A percentile compares a stretch with the other conserved stretches of the same genome.
These are phyloP conservation scores for Fusarium avenaceum DNA, from an alignment of 2,329 filamentous ascomycete genomes.

Conservation along the genomic window DNA sequence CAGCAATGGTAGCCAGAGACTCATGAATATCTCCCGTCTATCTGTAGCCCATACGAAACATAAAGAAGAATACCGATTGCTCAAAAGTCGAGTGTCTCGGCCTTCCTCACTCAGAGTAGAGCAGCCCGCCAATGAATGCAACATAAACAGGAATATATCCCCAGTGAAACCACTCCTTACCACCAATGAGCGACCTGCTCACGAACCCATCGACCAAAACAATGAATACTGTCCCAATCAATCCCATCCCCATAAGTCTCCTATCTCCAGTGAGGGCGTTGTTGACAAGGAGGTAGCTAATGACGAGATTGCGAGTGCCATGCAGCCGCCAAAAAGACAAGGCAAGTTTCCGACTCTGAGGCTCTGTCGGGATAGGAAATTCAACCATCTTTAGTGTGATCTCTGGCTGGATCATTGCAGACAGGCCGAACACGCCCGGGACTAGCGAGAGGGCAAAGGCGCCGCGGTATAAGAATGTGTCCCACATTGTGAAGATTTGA, in stretches of 20 bases:
- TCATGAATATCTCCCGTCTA: too few species aligned
- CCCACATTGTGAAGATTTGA: constrained; percentile 2
- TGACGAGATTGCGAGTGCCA: constrained; percentile 35
- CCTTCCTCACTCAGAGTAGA: constrained; percentile 1
- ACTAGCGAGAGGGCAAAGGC: constrained; percentile 28
- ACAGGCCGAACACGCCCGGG: constrained; percentile 36
- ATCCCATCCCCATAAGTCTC: constrained; percentile 12
- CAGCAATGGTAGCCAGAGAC: too few species aligned
- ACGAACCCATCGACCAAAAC: constrained; percentile 33
- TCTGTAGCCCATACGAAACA: neutral
- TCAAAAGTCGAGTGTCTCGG: neutral
- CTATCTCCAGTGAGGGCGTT: constrained; percentile 31
- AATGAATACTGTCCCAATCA: constrained; percentile 23
- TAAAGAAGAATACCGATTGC: neutral
- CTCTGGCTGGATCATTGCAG: constrained; percentile 31
- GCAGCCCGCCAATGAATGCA: constrained; percentile 10
- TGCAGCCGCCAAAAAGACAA: constrained; percentile 31
- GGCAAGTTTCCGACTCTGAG: constrained; percentile 18
- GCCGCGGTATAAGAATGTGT: constrained; percentile 32
- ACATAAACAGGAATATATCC: constrained; percentile 24
- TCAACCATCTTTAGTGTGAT: constrained; percentile 19
- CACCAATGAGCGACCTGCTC: constrained; percentile 29
- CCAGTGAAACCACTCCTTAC: constrained; percentile 45
- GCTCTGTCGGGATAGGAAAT: constrained; percentile 32
- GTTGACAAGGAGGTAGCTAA: constrained; percentile 37